Evolutionary conservation across 768 basidiomycete species (phyloP).

Genomic region (Coprinopsis sp.): DNA sequence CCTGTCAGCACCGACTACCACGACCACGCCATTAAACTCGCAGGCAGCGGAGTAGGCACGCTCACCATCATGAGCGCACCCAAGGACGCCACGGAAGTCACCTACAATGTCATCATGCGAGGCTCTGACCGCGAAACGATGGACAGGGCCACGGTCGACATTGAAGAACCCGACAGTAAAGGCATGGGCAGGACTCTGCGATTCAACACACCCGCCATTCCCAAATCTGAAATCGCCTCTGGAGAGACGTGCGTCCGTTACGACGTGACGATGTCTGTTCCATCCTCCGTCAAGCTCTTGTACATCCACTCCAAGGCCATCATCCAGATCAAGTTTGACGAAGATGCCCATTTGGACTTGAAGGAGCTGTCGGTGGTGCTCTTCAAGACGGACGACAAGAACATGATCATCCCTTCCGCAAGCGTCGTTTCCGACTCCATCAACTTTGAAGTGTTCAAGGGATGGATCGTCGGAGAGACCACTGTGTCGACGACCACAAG

Average conservation of each 20-base stretch:
- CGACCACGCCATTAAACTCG: conserved; percentile 45
- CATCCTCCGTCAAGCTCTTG: conserved; percentile 45
- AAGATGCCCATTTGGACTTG: conserved; percentile 36
- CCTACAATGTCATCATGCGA: conserved; percentile 46
- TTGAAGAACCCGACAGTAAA: conserved; percentile 30
- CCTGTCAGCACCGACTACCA: conserved; percentile 30
- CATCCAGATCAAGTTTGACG: conserved; percentile 47
- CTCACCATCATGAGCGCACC: conserved; percentile 43
- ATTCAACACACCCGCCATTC: conserved; percentile 34
- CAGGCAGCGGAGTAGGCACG: conserved; percentile 47
- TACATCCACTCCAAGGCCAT: conserved; percentile 38
- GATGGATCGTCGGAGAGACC: conserved; percentile 59
- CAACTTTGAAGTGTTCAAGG: conserved; percentile 43
- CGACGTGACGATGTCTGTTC: conserved; percentile 49
- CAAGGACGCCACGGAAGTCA: conserved; percentile 36
- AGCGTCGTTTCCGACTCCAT: conserved; percentile 35
- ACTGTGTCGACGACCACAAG: conserved; percentile 37
- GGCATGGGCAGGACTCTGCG: conserved; percentile 30
- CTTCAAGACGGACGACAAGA: conserved; percentile 29
- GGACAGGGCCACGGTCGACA: conserved; percentile 30
- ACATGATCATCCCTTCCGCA: conserved; percentile 43
- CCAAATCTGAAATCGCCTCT: conserved; percentile 12
- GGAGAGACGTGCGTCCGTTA: conserved; percentile 44
- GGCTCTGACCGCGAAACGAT: conserved; percentile 38
- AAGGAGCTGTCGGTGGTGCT: conserved; percentile 43